Evolutionary conservation across 2,329 filamentous ascomycete species (phyloP).

Genomic region (Ophiostoma pallidulum): DNA sequence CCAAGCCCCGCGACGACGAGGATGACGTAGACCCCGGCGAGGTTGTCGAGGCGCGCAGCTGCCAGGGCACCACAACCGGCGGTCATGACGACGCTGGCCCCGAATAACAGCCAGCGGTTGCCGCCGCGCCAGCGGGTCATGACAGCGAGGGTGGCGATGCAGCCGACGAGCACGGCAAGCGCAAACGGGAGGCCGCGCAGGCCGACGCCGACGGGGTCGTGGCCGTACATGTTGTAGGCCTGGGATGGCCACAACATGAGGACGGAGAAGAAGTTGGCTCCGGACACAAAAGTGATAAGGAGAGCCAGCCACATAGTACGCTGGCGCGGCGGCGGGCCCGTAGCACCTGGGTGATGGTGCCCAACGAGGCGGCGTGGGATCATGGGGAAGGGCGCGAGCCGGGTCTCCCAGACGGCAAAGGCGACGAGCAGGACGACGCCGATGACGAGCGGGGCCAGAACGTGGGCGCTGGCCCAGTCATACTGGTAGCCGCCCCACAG

Average conservation of each 20-base stretch:
- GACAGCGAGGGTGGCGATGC: constrained; percentile 47
- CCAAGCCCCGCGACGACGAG: constrained; percentile 54
- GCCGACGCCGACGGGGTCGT: constrained; percentile 55
- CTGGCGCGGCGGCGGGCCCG: constrained; percentile 3
- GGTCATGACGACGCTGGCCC: constrained; percentile 54
- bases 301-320: constrained; percentile 43
- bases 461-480: constrained; percentile 32
- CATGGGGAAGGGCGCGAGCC: constrained; percentile 40
- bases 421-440: constrained; percentile 37
- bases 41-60: constrained; percentile 40
- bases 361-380: constrained; percentile 32
- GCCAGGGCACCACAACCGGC: constrained; percentile 49
- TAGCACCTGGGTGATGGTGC: constrained; percentile 19
- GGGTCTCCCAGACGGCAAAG: constrained; percentile 50
- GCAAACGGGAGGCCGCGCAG: constrained; percentile 55
- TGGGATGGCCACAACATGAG: constrained; percentile 55
- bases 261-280: constrained; percentile 48
- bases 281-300: constrained; percentile 49
- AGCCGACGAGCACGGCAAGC: constrained; percentile 53
- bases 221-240: constrained; percentile 55
- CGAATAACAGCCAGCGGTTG: constrained; percentile 50
- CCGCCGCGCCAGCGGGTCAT: constrained; percentile 48
- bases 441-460: constrained; percentile 40
- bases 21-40: constrained; percentile 44
- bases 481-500: constrained; percentile 30